phyloP scores from a whole-genome alignment of 495 filamentous ascomycete genomes.

The Neohortaea acidophila region DNA sequence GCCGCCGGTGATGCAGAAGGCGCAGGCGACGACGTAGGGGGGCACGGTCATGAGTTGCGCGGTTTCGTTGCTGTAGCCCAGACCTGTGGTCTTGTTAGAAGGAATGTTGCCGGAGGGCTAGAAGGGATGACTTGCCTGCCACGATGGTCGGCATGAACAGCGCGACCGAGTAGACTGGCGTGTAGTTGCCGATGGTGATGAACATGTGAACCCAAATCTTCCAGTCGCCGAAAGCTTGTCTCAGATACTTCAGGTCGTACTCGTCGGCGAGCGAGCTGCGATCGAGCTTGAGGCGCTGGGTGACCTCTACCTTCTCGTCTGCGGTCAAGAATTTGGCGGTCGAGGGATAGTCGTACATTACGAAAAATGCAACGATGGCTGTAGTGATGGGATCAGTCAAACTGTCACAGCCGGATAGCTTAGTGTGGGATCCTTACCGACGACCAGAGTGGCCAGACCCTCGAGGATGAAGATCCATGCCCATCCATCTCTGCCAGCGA shows the following conservation, averaged over 20 bases:
- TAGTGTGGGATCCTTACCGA: conserved; percentile 45
- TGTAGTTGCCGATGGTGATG: conserved; percentile 32
- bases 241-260: conserved; percentile 63
- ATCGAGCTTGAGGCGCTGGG: conserved; percentile 57
- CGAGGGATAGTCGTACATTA: conserved; percentile 83
- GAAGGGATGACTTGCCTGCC: too few species aligned
- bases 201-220: conserved; percentile 25
- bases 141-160: conserved; percentile 86
- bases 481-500: conserved; percentile 55
- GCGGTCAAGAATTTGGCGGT: conserved; percentile 48
- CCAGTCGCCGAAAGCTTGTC: conserved; percentile 34
- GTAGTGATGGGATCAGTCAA: conserved; percentile 56
- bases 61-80: conserved; percentile 54
- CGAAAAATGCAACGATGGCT: conserved; percentile 61
- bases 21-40: conserved; percentile 69
- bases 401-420: conserved; percentile 40
- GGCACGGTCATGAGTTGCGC: conserved; percentile 78
- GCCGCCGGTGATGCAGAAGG: conserved; percentile 62
- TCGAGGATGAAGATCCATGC: conserved; percentile 69
- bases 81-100: too few species aligned
- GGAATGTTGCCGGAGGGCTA: too few species aligned
- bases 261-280: conserved; percentile 62
- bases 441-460: conserved; percentile 57
- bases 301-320: conserved; percentile 56
- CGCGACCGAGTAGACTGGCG: conserved; percentile 73